A percentile compares a stretch with the other conserved stretches of the same genome.
These are phyloP conservation scores for Penicillium manginii DNA, from an alignment of 495 filamentous ascomycete species.

Conservation along the genomic window DNA sequence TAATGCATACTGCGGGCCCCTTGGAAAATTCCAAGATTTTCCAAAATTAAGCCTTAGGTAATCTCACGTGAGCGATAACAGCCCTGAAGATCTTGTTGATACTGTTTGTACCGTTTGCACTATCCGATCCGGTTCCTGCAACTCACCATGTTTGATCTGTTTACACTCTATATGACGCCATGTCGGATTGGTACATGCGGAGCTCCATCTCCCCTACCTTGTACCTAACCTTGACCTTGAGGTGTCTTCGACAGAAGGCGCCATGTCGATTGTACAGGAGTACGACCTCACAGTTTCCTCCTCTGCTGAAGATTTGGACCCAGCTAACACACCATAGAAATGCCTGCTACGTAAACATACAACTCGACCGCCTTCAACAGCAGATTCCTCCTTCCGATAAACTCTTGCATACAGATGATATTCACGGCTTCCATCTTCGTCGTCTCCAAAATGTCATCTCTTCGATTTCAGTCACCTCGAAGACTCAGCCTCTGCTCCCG, in stretches of 20 bases:
- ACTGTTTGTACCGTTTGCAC: conserved; percentile 21
- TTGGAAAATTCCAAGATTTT: neutral
- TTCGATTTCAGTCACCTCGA: conserved; percentile 66
- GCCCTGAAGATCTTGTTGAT: conserved; percentile 1
- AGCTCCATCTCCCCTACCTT: neutral
- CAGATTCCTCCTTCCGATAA: conserved; percentile 24
- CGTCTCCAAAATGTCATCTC: conserved; percentile 67
- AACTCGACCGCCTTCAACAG: conserved; percentile 77
- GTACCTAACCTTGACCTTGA: neutral
- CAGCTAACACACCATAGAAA: conserved; percentile 57
- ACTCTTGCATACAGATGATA: conserved; percentile 28
- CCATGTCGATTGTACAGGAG: conserved; percentile 33
- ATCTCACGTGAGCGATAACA: neutral
- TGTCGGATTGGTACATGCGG: neutral
- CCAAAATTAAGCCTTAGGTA: neutral
- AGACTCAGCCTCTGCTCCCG: conserved; percentile 55
- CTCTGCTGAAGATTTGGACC: neutral
- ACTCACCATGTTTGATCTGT: conserved; percentile 20
- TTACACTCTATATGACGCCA: conserved; percentile 24
- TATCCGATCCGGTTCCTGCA: neutral
- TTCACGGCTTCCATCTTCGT: conserved; percentile 20
- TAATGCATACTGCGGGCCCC: neutral
- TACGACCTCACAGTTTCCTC: conserved; percentile 6
- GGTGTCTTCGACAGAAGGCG: neutral
- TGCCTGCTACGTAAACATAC: conserved; percentile 74